These are phyloP conservation scores for Vachellia pachyceras DNA, from an alignment of 306 rosid genomes.

Conservation along the genomic window DNA sequence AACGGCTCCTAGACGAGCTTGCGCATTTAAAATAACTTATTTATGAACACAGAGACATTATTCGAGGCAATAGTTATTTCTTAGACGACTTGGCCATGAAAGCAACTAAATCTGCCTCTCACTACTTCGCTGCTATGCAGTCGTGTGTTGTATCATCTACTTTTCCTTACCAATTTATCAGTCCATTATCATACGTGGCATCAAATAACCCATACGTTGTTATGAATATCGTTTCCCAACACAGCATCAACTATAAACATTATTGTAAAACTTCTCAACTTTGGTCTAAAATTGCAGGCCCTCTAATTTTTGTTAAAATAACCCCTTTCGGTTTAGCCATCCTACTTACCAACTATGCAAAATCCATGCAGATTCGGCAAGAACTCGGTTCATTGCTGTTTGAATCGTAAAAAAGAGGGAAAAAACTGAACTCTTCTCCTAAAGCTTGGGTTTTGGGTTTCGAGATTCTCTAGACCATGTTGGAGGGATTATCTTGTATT, in stretches of 20 bases:
- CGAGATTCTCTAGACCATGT: slow-evolving; percentile 68
- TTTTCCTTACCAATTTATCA: not conserved
- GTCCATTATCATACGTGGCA: not conserved
- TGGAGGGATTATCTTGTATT: slow-evolving; percentile 76
- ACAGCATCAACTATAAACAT: not conserved
- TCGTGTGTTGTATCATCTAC: not conserved
- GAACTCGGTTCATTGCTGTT: slow-evolving; percentile 12
- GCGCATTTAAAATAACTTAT: too few relatives aligned
- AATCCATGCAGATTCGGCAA: slow-evolving; percentile 22
- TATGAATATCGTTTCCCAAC: not conserved
- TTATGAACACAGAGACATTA: too few relatives aligned
- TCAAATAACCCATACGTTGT: not conserved
- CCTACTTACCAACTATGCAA: slow-evolving; percentile 1
- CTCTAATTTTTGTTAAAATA: not conserved
- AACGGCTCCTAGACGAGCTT: not conserved
- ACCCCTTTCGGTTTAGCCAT: slow-evolving; percentile 2
- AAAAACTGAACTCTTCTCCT: slow-evolving; percentile 30
- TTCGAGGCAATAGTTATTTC: too few relatives aligned
- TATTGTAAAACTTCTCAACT: not conserved
- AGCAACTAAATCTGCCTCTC: too few relatives aligned
- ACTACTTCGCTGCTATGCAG: not conserved
- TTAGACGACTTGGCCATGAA: too few relatives aligned
- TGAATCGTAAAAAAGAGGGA: not conserved
- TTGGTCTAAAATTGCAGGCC: not conserved
- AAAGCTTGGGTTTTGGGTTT: slow-evolving; percentile 67